phyloP scores from a whole-genome alignment of 768 basidiomycete species.

The Panus rudis region DNA sequence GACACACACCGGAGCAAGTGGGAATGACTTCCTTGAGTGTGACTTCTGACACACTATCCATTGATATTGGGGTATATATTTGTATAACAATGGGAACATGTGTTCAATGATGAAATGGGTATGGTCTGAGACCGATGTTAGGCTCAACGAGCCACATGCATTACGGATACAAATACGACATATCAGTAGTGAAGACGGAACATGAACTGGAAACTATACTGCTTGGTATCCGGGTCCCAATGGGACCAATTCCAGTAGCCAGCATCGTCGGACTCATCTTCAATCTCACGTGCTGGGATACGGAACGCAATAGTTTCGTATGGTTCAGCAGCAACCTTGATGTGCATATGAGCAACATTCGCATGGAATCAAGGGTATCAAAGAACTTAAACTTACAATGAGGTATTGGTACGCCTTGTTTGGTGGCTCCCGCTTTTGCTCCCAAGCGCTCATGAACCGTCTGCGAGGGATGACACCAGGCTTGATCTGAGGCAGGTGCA shows the following conservation, averaged over 20 bases:
- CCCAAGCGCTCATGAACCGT: slow-evolving; percentile 97
- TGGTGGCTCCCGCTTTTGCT: slow-evolving; percentile 90
- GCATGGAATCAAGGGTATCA: slow-evolving; percentile 23
- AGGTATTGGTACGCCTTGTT: slow-evolving; percentile 97
- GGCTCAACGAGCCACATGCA: no score
- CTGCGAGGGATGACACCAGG: slow-evolving; percentile 74
- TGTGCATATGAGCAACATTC: not conserved
- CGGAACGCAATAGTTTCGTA: slow-evolving; percentile 99
- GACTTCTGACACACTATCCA: slow-evolving; percentile 4
- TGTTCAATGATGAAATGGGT: no score
- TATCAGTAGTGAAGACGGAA: slow-evolving; percentile 52
- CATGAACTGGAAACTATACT: slow-evolving; percentile 98
- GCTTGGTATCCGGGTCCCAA: slow-evolving; percentile 99
- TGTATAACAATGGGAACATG: no score
- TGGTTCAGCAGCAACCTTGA: slow-evolving; percentile 94
- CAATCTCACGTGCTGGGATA: slow-evolving; percentile 94
- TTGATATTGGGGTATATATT: no score
- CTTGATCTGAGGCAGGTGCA: slow-evolving; percentile 93
- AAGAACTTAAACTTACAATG: slow-evolving; percentile 55
- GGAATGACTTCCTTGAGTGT: slow-evolving; percentile 16
- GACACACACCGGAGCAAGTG: slow-evolving; percentile 17
- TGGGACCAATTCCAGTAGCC: slow-evolving; percentile 97
- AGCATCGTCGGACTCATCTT: slow-evolving; percentile 87
- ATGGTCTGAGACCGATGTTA: no score
- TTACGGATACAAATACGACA: slow-evolving; percentile 12